Evolutionary conservation across 2,329 filamentous ascomycete genomes (phyloP).

Genomic region (Stachybotrys chlorohalonatus): DNA sequence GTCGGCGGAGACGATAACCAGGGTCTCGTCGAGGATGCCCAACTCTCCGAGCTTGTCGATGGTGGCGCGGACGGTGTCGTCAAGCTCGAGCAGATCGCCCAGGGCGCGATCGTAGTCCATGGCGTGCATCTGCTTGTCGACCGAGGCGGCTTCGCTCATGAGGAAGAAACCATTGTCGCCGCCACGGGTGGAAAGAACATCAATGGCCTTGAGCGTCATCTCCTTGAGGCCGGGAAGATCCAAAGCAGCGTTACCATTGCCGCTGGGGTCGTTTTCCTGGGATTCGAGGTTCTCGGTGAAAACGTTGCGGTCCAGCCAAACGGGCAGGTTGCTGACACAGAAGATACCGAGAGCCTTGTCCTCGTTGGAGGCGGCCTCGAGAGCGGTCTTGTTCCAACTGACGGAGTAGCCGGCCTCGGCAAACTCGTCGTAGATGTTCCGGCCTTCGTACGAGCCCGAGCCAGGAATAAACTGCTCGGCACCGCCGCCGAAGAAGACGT

Average conservation of each 20-base stretch:
- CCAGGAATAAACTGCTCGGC: conserved; percentile 71
- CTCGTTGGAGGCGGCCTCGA: conserved; percentile 46
- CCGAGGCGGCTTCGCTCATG: conserved; percentile 77
- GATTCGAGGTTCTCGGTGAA: conserved; percentile 61
- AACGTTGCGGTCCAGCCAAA: conserved; percentile 81
- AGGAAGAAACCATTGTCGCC: conserved; percentile 72
- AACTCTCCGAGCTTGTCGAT: conserved; percentile 59
- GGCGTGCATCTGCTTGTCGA: conserved; percentile 85
- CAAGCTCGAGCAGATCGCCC: conserved; percentile 75
- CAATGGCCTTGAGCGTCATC: conserved; percentile 81
- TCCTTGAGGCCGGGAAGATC: conserved; percentile 80
- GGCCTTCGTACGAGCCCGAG: conserved; percentile 54
- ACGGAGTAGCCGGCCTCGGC: conserved; percentile 63
- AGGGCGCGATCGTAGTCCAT: conserved; percentile 81
- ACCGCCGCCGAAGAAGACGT: conserved; percentile 75
- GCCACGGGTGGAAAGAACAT: conserved; percentile 61
- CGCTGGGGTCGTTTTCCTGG: conserved; percentile 60
- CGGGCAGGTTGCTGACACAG: conserved; percentile 63
- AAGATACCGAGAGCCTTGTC: conserved; percentile 70
- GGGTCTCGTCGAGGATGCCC: conserved; percentile 62
- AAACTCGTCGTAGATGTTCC: conserved; percentile 75
- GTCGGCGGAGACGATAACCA: conserved; percentile 76
- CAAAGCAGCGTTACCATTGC: conserved; percentile 51
- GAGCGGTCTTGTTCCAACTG: conserved; percentile 64
- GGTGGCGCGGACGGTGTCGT: conserved; percentile 72